phyloP scores from a whole-genome alignment of 208 protist species.

The Trypanosoma avium region DNA sequence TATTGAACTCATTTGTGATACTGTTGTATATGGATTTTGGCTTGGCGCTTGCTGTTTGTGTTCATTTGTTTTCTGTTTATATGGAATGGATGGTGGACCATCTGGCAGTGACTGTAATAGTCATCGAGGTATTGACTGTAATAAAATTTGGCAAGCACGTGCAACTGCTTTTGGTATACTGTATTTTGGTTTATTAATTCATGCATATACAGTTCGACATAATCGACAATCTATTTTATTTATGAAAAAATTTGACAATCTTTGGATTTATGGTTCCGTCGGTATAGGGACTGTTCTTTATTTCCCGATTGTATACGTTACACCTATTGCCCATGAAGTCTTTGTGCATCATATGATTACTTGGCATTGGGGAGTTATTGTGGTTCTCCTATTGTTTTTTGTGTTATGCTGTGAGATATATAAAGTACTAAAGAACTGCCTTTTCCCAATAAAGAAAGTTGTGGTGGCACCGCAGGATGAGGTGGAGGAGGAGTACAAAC shows the following conservation, averaged over 20 bases:
- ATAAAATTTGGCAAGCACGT: conserved; percentile 72
- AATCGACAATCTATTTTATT: conserved; percentile 67
- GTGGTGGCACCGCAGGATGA: conserved; percentile 34
- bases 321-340: conserved; percentile 56
- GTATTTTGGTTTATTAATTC: conserved; percentile 87
- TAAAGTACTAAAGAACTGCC: conserved; percentile 85
- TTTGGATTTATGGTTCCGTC: conserved; percentile 71
- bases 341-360: conserved; percentile 85
- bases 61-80: conserved; percentile 68
- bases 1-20: conserved; percentile 78
- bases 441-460: conserved; percentile 61
- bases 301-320: conserved; percentile 78
- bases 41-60: conserved; percentile 61
- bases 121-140: conserved; percentile 41
- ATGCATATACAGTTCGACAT: conserved; percentile 90
- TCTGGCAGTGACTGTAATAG: conserved; percentile 67
- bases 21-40: conserved; percentile 81
- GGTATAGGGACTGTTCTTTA: conserved; percentile 56
- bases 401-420: conserved; percentile 63
- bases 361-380: conserved; percentile 85
- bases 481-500: conserved; percentile 60
- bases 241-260: conserved; percentile 90
- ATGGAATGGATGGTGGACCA: conserved; percentile 61
- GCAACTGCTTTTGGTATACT: conserved; percentile 80
- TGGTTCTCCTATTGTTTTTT: conserved; percentile 53